phyloP scores from a whole-genome alignment of 257 asterid genomes.

The Solanum etuberosum region DNA sequence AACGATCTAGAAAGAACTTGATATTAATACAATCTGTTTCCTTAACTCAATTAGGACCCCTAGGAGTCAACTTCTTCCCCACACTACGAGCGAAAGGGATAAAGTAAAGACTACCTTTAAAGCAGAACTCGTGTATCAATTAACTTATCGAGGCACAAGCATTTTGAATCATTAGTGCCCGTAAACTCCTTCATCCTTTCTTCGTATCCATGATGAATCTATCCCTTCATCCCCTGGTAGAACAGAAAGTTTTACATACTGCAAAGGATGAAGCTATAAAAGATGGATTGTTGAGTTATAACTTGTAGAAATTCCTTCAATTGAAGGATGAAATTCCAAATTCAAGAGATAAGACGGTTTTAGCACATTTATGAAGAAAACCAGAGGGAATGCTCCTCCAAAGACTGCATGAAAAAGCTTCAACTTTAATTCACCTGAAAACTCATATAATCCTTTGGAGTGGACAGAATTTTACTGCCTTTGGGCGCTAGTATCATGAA shows the following conservation, averaged over 20 bases:
- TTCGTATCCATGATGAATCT: not conserved
- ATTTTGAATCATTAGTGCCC: not conserved
- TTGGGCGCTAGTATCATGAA: not conserved
- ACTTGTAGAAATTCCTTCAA: not conserved
- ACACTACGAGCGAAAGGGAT: not conserved
- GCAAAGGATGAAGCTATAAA: not conserved
- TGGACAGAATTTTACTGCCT: not conserved
- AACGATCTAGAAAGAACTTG: not conserved
- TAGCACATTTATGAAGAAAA: not conserved
- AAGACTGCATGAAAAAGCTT: not conserved
- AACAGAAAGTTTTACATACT: not conserved
- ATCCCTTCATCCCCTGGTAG: not conserved
- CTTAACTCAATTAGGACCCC: not conserved
- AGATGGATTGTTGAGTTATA: not conserved
- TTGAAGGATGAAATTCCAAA: not conserved
- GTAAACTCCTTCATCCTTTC: not conserved
- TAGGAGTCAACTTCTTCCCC: not conserved
- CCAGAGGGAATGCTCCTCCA: not conserved
- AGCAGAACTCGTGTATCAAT: not conserved
- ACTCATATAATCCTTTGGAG: not conserved
- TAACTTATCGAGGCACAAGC: not conserved
- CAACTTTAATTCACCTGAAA: not conserved
- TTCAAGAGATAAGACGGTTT: not conserved
- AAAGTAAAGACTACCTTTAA: not conserved
- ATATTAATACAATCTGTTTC: not conserved